phyloP scores from a whole-genome alignment of 805 yeast genomes.

The Kodamaea leandrae region DNA sequence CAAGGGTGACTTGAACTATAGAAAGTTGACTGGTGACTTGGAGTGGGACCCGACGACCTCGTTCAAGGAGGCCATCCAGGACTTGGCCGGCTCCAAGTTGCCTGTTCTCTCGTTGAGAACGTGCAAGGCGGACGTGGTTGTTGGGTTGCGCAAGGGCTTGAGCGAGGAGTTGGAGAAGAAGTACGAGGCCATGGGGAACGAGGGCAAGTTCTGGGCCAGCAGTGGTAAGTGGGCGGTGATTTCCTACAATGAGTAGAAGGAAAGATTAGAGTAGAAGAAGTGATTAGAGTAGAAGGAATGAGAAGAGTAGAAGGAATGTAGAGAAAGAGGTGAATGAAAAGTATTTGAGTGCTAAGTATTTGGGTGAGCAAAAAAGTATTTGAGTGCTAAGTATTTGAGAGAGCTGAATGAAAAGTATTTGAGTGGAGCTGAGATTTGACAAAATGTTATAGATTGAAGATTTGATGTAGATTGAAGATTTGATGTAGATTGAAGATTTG shows the following conservation, averaged over 20 bases:
- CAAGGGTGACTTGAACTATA: slow-evolving; percentile 94
- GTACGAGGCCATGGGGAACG: slow-evolving; percentile 61
- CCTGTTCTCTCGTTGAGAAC: slow-evolving; percentile 80
- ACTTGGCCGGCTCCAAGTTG: slow-evolving; percentile 60
- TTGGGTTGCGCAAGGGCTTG: slow-evolving; percentile 72
- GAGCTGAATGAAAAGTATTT: too few species aligned
- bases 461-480: too few species aligned
- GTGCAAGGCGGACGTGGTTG: slow-evolving; percentile 93
- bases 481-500: too few species aligned
- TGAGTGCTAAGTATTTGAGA: too few species aligned
- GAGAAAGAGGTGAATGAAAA: too few species aligned
- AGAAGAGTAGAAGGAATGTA: too few species aligned
- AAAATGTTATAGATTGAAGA: too few species aligned
- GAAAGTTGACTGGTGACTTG: slow-evolving; percentile 90
- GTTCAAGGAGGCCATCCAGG: slow-evolving; percentile 67
- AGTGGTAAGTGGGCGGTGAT: slow-evolving; percentile 95
- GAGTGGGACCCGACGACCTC: slow-evolving; percentile 82
- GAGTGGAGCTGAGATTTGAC: too few species aligned
- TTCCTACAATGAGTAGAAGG: slow-evolving; percentile 35
- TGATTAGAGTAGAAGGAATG: not conserved
- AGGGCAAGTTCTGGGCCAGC: slow-evolving; percentile 79
- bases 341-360: too few species aligned
- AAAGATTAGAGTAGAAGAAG: not conserved
- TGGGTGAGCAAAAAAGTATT: too few species aligned
- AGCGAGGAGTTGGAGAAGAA: slow-evolving; percentile 62